Base-by-base conservation (phyloP, 2,329 filamentous ascomycete species). In the Annulohypoxylon truncatum region DNA sequence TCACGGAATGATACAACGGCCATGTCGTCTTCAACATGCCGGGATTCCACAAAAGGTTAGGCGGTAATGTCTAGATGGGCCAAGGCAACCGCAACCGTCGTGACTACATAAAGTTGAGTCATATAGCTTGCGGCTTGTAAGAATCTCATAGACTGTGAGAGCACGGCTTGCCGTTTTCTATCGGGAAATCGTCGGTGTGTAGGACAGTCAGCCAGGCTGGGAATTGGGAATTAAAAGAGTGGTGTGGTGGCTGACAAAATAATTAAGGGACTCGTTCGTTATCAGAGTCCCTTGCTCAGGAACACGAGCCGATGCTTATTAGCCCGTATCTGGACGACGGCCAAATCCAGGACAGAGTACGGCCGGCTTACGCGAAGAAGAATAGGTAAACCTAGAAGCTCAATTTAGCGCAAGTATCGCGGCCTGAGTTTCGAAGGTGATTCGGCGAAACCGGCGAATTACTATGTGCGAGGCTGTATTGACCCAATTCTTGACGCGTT, bases 401-500 rank as follows among this genome's bases (percentile, higher is more conserved):
- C 61, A 61, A 66, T 64, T 63, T 65, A 71, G 63, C 56, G 55
- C 57, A 66, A 29, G 58, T 53, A 47, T 68, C 52, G 61, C 42
- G 40, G 52, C 57, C 60, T 48, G 53, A 67, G 50, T 48, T 62
- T 63, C 40, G 29, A 63, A 15, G 46, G 60, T 66, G 62, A 71
- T 71, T 71, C 69, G 69, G 69, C 69, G 69, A 69, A 67, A 71
- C 61, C 61, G 55, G 64, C 64, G 62, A 64, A 56, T 64, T 67
- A 69, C 65, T 67, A 69, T 65, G 59, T 66, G 61, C 68, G 68
- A 71, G 66, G 66, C 61, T 68, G 66, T 71, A 65, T 67, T 55
- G 58, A 68, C 40, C 65, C 60, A 62, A 63, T 64, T 55, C 53
- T 64, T 35, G 35, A 53, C 58, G 61, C 58, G 57, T 44, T 56